phyloP scores from a whole-genome alignment of 1,139 yeast genomes.

The Kodamaea ohmeri region DNA sequence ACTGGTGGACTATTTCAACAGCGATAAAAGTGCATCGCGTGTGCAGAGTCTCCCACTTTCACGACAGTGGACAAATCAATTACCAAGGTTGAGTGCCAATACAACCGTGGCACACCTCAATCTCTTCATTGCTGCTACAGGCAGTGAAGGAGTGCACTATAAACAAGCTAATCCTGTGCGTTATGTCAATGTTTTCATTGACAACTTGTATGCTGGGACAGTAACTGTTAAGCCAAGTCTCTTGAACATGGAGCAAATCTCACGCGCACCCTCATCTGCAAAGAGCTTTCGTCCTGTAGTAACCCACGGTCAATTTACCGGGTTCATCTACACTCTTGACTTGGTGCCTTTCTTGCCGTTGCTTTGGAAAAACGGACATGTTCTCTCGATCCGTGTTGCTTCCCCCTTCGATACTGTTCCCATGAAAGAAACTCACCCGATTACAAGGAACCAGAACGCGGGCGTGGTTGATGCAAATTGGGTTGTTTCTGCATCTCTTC shows the following conservation, averaged over 20 bases:
- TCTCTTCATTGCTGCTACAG: constrained; percentile 24
- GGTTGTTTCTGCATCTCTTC: constrained; percentile 7
- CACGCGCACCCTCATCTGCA: constrained; percentile 6
- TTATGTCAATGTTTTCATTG: constrained; percentile 24
- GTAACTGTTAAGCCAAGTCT: constrained; percentile 28
- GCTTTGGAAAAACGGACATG: constrained; percentile 26
- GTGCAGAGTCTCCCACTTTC: constrained; percentile 3
- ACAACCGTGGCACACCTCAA: constrained; percentile 24
- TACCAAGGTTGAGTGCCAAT: constrained; percentile 22
- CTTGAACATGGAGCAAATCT: constrained; percentile 23
- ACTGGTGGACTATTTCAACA: constrained; percentile 9
- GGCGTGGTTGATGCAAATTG: constrained; percentile 1
- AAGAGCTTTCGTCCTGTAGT: constrained; percentile 25
- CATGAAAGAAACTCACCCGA: not conserved
- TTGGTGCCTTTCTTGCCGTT: constrained; percentile 27
- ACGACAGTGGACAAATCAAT: constrained; percentile 7
- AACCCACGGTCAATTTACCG: constrained; percentile 26
- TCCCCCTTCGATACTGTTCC: constrained; percentile 19
- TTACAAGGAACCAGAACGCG: not conserved
- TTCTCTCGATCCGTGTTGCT: constrained; percentile 22
- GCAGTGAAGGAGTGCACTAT: constrained; percentile 21
- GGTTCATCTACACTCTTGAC: constrained; percentile 27
- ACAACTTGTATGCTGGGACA: constrained; percentile 22
- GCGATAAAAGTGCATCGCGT: constrained; percentile 7
- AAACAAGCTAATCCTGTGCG: constrained; percentile 24